A percentile compares a stretch with the other conserved stretches of the same genome.
phyloP scores from a whole-genome alignment of 371 early-diverging fungal species.

The Apophysomyces elegans region DNA sequence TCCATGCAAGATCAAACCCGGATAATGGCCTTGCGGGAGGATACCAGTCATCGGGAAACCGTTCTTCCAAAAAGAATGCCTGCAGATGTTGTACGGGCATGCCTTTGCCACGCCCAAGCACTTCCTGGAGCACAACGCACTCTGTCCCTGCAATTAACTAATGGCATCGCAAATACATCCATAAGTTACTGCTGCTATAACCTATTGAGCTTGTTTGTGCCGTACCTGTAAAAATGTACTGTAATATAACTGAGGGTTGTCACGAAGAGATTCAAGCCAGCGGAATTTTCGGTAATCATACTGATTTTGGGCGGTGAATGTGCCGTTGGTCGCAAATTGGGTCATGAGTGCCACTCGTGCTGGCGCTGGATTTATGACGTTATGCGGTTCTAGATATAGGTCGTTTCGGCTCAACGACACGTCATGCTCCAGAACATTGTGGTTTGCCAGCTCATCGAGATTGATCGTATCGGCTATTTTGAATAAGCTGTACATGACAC shows the following conservation, averaged over 20 bases:
- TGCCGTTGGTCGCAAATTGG: constrained; percentile 1
- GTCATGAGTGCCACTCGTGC: constrained; percentile 22
- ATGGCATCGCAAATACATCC: not conserved
- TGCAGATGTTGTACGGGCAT: constrained; percentile 30
- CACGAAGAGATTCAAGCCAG: constrained; percentile 30
- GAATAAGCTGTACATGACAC: constrained; percentile 17
- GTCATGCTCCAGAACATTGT: constrained; percentile 43
- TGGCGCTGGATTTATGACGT: constrained; percentile 11
- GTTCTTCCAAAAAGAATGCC: constrained; percentile 35
- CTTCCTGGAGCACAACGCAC: constrained; percentile 30
- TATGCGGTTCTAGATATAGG: constrained; percentile 14
- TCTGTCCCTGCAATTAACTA: constrained; percentile 34
- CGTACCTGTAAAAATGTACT: constrained; percentile 32
- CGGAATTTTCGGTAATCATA: constrained; percentile 20
- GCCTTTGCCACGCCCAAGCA: constrained; percentile 33
- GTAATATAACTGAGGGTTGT: constrained; percentile 25
- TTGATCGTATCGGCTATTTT: constrained; percentile 14
- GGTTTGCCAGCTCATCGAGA: constrained; percentile 28
- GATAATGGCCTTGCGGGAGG: constrained; percentile 20
- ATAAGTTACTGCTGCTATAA: not conserved
- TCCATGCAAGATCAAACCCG: not conserved
- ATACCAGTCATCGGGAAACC: constrained; percentile 41
- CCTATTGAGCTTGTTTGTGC: too few species aligned
- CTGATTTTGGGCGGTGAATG: constrained; percentile 27
- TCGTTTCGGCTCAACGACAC: constrained; percentile 41